phyloP scores from a whole-genome alignment of 345 rosid species.

The Triadica sebifera region DNA sequence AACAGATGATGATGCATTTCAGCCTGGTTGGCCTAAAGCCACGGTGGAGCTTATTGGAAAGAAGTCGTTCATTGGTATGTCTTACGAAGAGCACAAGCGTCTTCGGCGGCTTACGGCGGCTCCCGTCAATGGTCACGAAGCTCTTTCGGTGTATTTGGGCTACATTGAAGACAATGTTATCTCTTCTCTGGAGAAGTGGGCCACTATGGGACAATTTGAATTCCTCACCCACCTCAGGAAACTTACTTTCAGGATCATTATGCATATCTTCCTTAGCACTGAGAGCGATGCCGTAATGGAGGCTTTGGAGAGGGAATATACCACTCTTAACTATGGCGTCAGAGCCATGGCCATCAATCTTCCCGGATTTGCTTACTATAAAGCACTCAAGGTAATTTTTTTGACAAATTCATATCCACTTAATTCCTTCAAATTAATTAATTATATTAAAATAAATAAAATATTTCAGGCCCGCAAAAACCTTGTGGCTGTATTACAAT shows the following conservation, averaged over 20 bases:
- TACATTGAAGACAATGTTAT: slow-evolving; percentile 65
- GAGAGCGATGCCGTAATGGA: slow-evolving; percentile 65
- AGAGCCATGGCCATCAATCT: slow-evolving; percentile 84
- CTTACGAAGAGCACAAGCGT: slow-evolving; percentile 80
- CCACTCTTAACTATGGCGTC: slow-evolving; percentile 69
- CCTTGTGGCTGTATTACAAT: slow-evolving; percentile 59
- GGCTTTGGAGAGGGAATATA: slow-evolving; percentile 68
- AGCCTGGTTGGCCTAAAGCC: slow-evolving; percentile 80
- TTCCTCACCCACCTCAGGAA: slow-evolving; percentile 63
- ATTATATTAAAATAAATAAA: too few species aligned
- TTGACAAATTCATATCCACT: too few species aligned
- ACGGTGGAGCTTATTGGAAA: slow-evolving; percentile 63
- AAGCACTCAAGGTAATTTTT: slow-evolving; percentile 65
- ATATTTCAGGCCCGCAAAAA: slow-evolving; percentile 63
- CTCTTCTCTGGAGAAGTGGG: slow-evolving; percentile 58
- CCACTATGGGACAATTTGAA: slow-evolving; percentile 61
- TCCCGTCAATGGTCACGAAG: slow-evolving; percentile 79
- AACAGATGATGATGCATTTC: slow-evolving; percentile 62
- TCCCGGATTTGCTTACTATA: slow-evolving; percentile 82
- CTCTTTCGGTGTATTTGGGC: slow-evolving; percentile 52
- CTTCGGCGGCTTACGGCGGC: slow-evolving; percentile 73
- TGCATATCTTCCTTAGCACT: slow-evolving; percentile 72
- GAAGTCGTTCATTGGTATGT: slow-evolving; percentile 71
- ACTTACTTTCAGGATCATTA: slow-evolving; percentile 76
- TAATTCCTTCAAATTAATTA: too few species aligned